These are phyloP conservation scores for Phialemoniopsis sp. DNA, from an alignment of 2,329 filamentous ascomycete genomes.

Conservation along the genomic window DNA sequence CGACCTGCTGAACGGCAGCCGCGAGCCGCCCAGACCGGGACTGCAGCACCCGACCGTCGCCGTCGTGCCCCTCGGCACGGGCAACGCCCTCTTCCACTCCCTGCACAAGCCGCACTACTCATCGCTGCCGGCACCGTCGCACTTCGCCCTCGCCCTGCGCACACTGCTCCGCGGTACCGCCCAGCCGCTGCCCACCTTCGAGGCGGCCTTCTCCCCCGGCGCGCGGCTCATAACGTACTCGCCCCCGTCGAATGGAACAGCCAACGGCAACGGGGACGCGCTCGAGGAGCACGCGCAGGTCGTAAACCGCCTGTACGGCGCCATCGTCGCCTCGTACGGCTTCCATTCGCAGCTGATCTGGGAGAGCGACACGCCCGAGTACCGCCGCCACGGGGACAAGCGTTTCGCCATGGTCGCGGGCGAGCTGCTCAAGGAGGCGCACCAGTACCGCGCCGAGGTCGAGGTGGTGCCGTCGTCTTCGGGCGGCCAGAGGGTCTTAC, in stretches of 20 bases:
- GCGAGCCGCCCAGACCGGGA: constrained; percentile 6
- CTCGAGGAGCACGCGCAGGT: constrained; percentile 21
- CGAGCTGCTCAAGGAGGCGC: constrained; percentile 59
- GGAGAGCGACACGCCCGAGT: constrained; percentile 81
- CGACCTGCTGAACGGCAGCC: constrained; percentile 69
- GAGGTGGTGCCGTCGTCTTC: constrained; percentile 15
- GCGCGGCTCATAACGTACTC: constrained; percentile 52
- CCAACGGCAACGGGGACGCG: constrained; percentile 1
- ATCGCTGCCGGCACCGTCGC: constrained; percentile 34
- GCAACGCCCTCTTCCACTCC: constrained; percentile 62
- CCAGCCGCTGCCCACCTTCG: constrained; percentile 54
- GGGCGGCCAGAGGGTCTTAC: background rate
- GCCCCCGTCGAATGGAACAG: constrained; percentile 15
- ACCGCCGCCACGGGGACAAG: constrained; percentile 70
- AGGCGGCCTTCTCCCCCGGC: no score
- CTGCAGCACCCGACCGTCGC: constrained; percentile 37
- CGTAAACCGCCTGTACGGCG: constrained; percentile 51
- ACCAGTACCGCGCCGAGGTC: constrained; percentile 44
- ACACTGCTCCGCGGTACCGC: constrained; percentile 42
- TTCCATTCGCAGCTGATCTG: constrained; percentile 86
- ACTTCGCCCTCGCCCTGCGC: constrained; percentile 49
- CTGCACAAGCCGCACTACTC: constrained; percentile 54
- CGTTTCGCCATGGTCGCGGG: constrained; percentile 83
- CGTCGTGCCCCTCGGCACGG: constrained; percentile 59
- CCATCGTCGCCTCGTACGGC: constrained; percentile 85